Evolutionary conservation across 2,329 filamentous ascomycete genomes (phyloP).

Genomic region (Aureobasidium sp.): DNA sequence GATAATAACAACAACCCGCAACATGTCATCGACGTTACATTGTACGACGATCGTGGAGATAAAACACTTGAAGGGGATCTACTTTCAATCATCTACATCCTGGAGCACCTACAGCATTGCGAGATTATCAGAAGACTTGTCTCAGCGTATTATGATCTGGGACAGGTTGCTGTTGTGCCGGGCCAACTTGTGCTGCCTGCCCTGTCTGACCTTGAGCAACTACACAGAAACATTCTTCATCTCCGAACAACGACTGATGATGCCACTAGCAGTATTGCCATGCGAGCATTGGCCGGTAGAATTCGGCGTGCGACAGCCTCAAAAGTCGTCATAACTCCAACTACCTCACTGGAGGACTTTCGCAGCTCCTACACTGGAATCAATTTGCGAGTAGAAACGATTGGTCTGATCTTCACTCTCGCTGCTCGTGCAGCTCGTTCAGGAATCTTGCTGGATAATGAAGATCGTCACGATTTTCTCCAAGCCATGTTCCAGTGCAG

Average conservation of each 20-base stretch:
- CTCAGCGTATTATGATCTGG: background rate
- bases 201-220: background rate
- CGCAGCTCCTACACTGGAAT: slow-evolving; percentile 16
- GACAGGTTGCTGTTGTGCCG: background rate
- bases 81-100: background rate
- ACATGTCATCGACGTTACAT: background rate
- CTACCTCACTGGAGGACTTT: slow-evolving; percentile 9
- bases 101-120: background rate
- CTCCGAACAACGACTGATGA: background rate
- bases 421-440: slow-evolving; percentile 15
- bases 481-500: slow-evolving; percentile 14
- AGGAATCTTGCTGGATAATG: slow-evolving; percentile 6
- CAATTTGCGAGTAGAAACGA: slow-evolving; percentile 18
- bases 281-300: background rate
- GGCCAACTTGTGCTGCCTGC: background rate
- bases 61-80: background rate
- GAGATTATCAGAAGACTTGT: background rate
- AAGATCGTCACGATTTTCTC: slow-evolving; percentile 14
- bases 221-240: background rate
- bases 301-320: background rate
- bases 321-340: background rate
- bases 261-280: background rate
- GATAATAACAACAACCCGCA: background rate
- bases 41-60: background rate
- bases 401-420: slow-evolving; percentile 18